Base-by-base conservation (phyloP, 2,329 filamentous ascomycete species). In the Anthostomella pinea region DNA sequence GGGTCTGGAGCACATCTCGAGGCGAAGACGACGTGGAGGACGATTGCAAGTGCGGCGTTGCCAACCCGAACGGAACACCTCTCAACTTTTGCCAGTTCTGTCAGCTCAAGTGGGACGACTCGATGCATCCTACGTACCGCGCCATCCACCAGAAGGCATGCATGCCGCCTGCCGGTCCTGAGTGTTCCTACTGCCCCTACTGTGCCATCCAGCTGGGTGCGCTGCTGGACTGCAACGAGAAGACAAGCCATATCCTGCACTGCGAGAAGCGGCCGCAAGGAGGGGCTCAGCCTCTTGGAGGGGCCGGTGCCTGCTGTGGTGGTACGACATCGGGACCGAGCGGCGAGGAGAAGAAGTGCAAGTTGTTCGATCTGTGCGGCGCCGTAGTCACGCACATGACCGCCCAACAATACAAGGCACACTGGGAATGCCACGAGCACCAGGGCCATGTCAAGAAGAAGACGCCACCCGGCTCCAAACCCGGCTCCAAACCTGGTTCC, bases 61-160 rank as follows among this genome's bases (percentile, higher is more conserved):
- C 5, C 9, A 5, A 10, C 26, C 14, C 29, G 29, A 5, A 6
- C 15, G 15, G 19, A 18, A 33, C 35, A 17, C 29, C 25, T n/a
- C 33, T 27, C 3, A 15, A 23, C 10, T 42, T 32, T 24, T 49
- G 45, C 18, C 8, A 9, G 6, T 30, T 11, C 3, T 51, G 48
- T 16, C 30, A 37, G 11, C 11, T 51, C n/a, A n/a, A 33, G 15
- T 51, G 34, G 22, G 37, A 41, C 22, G 19, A 14, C 2, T 26
- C 18, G 17, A 46, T 46, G 48, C n/a, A 30, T 19, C 10, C 6
- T 13, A 14, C 15, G 7, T 51, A 51, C 29, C 45, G 45, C 8
- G 41, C 39, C 11, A 22, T 9, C 2, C 48, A 51, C 30, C 3
- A 2, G 2, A 16, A 4, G 1, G 10, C 29, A 6, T 51, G 48